Evolutionary conservation across 148 eudicot species (phyloP), one percentile per base, ranked within the genome.

Genomic region (Vaccinium myrtillus): DNA sequence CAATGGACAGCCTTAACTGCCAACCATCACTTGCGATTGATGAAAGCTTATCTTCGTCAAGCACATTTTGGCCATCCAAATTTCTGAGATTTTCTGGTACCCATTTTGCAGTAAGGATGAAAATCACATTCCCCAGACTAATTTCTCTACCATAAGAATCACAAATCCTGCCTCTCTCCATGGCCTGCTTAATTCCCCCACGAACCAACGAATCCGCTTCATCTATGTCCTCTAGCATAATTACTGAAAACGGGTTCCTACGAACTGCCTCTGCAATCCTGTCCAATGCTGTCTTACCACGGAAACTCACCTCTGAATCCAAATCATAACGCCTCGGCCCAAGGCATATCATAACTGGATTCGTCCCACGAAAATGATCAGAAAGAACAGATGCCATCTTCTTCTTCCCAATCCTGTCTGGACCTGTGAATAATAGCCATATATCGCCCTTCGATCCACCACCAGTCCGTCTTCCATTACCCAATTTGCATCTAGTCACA

Each of bases 61-160:
- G 86, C 48, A 87, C 71, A 54, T 86, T 78, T 1, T 86, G 88
- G 27, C 74, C 77, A 15, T 80, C 75, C 19, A 81, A 32, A 16
- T 82, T 81, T 9, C 86, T 88, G 14, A 59, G 65, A 84, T 88
- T 79, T 3, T 86, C 87, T 4, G 90, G 88, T 32, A 90, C 82
- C 94, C 94, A 91, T 59, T 84, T 89, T n/a, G 92, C 91, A 0
- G 99, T 94, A 27, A 97, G 87, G 54, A 97, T 75, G 87, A 97
- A 97, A 56, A 94, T 85, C 32, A 95, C 90, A 89, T 94, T 97
- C 0, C 99, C 98, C 0, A 97, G 96, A 76, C 96, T 91, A 82
- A 95, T 94, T 70, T 97, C 99, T 12, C 99, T 95, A 30, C 99
- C 98, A 78, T 94, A 91, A 79, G 99, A 95, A 86, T 97, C 98